Conservation (phyloP, 225 moss, liverwort and hornwort species). For the Marchantia paleacea region DNA sequence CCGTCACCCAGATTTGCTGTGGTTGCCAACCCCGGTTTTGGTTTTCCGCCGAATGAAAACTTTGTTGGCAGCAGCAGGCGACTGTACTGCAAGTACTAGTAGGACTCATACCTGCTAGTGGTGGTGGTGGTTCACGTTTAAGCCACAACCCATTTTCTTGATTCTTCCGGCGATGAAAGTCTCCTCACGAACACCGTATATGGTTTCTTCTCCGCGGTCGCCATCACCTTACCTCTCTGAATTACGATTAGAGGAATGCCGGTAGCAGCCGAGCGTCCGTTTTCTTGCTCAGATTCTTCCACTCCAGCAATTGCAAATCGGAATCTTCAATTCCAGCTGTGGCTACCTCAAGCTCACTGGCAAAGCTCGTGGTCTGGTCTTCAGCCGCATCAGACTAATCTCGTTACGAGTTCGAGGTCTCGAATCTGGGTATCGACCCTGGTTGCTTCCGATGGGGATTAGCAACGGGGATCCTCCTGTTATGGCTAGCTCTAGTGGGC, state of each 20-base stretch:
- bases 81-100: neutral
- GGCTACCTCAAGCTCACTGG: neutral
- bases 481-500: slow-evolving; percentile 18
- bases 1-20: neutral
- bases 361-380: neutral
- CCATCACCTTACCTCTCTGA: neutral
- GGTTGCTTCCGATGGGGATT: neutral
- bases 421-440: neutral
- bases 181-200: neutral
- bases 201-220: neutral
- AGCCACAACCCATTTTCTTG: neutral
- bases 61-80: neutral
- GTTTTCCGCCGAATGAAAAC: neutral
- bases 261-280: neutral
- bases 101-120: too few species aligned
- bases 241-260: neutral
- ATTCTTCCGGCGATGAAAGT: neutral
- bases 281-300: neutral
- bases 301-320: neutral
- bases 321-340: neutral
- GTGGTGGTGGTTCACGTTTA: too few species aligned
- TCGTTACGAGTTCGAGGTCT: neutral
- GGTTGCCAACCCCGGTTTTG: neutral
- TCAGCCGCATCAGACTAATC: neutral
- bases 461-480: slow-evolving; percentile 12